Conservation (phyloP, 2,329 filamentous ascomycete genomes). For the Pyricularia grisea region DNA sequence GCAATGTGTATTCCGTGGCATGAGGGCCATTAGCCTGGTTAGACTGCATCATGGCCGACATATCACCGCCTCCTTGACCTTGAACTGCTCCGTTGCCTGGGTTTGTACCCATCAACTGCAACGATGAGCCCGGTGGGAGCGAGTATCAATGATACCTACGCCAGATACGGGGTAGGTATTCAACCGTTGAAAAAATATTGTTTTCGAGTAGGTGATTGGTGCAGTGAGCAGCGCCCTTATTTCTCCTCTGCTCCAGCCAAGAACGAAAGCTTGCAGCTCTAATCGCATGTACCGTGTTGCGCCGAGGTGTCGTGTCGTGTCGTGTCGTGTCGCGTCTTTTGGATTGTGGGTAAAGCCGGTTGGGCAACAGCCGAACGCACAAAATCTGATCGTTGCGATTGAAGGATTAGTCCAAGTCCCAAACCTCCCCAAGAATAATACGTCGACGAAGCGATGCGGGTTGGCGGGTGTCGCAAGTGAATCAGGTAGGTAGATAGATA, state of each 20-base stretch:
- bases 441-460: neutral
- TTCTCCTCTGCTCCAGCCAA: neutral
- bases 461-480: neutral
- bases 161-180: neutral
- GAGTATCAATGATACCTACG: neutral
- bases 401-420: neutral
- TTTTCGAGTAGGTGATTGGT: neutral
- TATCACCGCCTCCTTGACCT: conserved; percentile 30
- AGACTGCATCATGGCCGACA: conserved; percentile 33
- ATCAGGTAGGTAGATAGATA: neutral
- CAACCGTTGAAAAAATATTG: neutral
- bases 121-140: neutral
- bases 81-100: conserved; percentile 25
- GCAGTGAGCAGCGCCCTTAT: neutral
- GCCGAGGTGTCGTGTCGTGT: neutral
- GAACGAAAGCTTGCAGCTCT: neutral
- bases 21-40: conserved; percentile 41
- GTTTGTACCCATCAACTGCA: conserved; percentile 26
- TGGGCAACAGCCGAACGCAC: neutral
- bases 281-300: neutral
- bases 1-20: conserved; percentile 53
- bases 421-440: neutral
- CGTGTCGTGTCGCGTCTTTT: neutral
- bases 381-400: neutral
- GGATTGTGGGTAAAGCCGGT: neutral